These are phyloP conservation scores for Diaporthe velutina DNA, from an alignment of 2,329 filamentous ascomycete species.

Conservation along the genomic window DNA sequence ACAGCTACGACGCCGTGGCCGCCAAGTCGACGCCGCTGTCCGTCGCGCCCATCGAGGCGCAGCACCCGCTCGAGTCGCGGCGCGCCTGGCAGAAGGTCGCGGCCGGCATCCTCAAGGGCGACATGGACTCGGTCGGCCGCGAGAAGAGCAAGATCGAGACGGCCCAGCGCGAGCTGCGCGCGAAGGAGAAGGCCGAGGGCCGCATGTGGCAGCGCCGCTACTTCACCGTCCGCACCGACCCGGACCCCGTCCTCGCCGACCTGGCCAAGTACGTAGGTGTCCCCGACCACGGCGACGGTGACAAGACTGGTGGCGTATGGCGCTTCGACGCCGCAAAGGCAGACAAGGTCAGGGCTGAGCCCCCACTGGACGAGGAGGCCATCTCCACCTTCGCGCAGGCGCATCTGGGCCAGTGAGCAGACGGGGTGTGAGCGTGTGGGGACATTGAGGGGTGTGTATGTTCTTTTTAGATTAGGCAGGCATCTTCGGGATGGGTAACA, in stretches of 20 bases:
- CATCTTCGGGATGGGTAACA: not conserved
- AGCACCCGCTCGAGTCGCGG: slow-evolving; percentile 89
- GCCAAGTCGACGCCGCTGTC: slow-evolving; percentile 75
- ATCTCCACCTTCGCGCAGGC: slow-evolving; percentile 48
- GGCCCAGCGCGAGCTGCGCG: slow-evolving; percentile 69
- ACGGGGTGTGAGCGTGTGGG: not conserved
- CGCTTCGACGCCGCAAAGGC: slow-evolving; percentile 63
- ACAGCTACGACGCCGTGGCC: slow-evolving; percentile 71
- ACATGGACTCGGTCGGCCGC: slow-evolving; percentile 82
- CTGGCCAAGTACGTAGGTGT: slow-evolving; percentile 63
- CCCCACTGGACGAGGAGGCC: slow-evolving; percentile 51
- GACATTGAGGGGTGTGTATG: not conserved
- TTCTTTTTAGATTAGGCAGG: slow-evolving; percentile 7
- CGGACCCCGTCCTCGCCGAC: slow-evolving; percentile 59
- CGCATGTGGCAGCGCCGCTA: slow-evolving; percentile 86
- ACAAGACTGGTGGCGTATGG: slow-evolving; percentile 73
- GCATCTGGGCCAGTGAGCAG: slow-evolving; percentile 49
- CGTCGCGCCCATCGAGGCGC: slow-evolving; percentile 79
- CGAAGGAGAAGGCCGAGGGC: slow-evolving; percentile 80
- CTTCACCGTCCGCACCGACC: slow-evolving; percentile 71
- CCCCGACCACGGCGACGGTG: slow-evolving; percentile 64
- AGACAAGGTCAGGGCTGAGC: slow-evolving; percentile 54
- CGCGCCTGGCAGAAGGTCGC: slow-evolving; percentile 91
- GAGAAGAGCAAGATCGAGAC: slow-evolving; percentile 95
- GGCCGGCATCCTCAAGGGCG: slow-evolving; percentile 81